phyloP scores from a whole-genome alignment of 2,329 filamentous ascomycete genomes.

The Diaporthe sp. region DNA sequence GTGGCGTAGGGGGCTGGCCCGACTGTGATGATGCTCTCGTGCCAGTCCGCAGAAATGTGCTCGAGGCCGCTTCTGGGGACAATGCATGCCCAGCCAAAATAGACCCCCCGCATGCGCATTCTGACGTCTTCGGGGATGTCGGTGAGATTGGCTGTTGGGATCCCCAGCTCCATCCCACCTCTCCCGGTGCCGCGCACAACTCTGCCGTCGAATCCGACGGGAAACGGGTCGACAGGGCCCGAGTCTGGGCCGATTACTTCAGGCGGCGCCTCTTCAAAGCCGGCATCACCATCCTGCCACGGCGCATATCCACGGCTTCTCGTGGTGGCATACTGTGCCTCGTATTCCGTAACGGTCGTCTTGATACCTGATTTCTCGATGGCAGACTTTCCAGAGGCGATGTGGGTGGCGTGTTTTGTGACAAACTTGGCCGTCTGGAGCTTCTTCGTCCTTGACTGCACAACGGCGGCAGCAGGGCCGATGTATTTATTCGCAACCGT shows the following conservation, averaged over 20 bases:
- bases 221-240: conserved; percentile 67
- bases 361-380: conserved; percentile 52
- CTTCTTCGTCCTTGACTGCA: conserved; percentile 57
- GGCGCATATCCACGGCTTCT: conserved; percentile 53
- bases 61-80: conserved; percentile 52
- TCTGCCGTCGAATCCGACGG: conserved; percentile 64
- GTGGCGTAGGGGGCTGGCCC: conserved; percentile 62
- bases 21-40: conserved; percentile 70
- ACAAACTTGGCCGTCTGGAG: conserved; percentile 52
- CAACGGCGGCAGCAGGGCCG: conserved; percentile 57
- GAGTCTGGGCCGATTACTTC: conserved; percentile 61
- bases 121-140: conserved; percentile 66
- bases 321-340: conserved; percentile 53
- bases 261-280: conserved; percentile 45
- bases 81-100: conserved; percentile 73
- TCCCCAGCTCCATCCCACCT: conserved; percentile 56
- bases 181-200: conserved; percentile 60
- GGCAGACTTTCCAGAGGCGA: conserved; percentile 52
- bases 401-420: conserved; percentile 49
- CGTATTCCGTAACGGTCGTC: conserved; percentile 50
- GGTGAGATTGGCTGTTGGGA: conserved; percentile 68
- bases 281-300: conserved; percentile 44
- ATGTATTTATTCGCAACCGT: conserved; percentile 59
- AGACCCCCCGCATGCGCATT: conserved; percentile 70
- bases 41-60: conserved; percentile 63